These are phyloP conservation scores for Aspergillus tanneri DNA, from an alignment of 2,329 filamentous ascomycete genomes.

Conservation along the genomic window DNA sequence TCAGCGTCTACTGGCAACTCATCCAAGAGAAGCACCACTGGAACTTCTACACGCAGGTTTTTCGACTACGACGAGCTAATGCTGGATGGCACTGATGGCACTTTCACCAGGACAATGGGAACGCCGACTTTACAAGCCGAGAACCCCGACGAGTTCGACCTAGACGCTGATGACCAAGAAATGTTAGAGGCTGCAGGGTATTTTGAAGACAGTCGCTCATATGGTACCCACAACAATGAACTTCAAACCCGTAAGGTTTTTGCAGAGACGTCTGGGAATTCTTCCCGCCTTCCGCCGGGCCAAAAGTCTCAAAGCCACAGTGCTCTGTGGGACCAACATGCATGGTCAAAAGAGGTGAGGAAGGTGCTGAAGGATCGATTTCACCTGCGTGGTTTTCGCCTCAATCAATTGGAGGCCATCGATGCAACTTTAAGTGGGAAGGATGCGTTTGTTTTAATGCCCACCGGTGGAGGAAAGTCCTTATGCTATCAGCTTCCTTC, in stretches of 20 bases:
- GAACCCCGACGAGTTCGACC: constrained; percentile 43
- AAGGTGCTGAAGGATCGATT: constrained; percentile 79
- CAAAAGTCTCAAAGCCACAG: constrained; percentile 35
- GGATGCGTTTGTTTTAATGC: constrained; percentile 95
- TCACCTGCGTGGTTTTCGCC: constrained; percentile 78
- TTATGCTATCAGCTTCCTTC: constrained; percentile 95
- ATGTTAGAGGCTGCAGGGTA: constrained; percentile 46
- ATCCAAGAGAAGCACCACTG: constrained; percentile 5
- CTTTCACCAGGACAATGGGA: constrained; percentile 44
- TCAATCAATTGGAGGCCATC: constrained; percentile 91
- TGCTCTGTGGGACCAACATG: constrained; percentile 57
- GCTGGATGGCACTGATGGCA: constrained; percentile 26
- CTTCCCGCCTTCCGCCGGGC: constrained; percentile 27
- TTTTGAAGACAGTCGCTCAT: constrained; percentile 32
- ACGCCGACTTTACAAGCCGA: constrained; percentile 28
- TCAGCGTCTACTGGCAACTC: constrained; percentile 4
- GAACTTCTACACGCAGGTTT: constrained; percentile 1
- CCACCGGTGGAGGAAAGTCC: constrained; percentile 94
- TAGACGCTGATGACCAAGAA: constrained; percentile 46
- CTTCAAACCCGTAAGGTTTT: constrained; percentile 36
- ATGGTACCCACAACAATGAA: constrained; percentile 12
- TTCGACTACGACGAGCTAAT: constrained; percentile 25
- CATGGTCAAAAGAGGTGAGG: constrained; percentile 86
- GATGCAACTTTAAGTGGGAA: constrained; percentile 85
- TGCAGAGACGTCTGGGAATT: constrained; percentile 44